phyloP scores from a whole-genome alignment of 2,329 filamentous ascomycete genomes.

The Fusarium subtropicale region DNA sequence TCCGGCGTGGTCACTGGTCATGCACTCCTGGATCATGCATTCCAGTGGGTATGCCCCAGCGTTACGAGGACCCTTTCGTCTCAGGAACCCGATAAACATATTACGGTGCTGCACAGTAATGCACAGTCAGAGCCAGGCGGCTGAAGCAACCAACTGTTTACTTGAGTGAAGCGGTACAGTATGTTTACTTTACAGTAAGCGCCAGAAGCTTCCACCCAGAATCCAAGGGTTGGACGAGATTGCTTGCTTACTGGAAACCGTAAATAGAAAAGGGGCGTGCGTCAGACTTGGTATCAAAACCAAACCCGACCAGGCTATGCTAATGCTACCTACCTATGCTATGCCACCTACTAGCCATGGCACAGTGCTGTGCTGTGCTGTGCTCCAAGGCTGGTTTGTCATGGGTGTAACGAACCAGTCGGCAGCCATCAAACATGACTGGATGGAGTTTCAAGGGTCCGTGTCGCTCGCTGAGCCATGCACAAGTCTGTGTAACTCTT shows the following conservation, averaged over 20 bases:
- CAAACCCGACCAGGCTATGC: constrained; percentile 27
- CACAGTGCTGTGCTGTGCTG: not conserved
- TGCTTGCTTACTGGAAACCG: constrained; percentile 9
- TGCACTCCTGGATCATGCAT: constrained; percentile 49
- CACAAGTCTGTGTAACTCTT: constrained; percentile 35
- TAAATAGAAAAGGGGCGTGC: constrained; percentile 41
- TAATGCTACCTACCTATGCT: not conserved
- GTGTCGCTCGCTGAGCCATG: constrained; percentile 29
- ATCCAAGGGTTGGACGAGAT: constrained; percentile 15
- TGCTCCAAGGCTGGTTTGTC: constrained; percentile 12
- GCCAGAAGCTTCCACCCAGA: constrained; percentile 28
- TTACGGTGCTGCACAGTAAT: not conserved
- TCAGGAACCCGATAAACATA: constrained; percentile 28
- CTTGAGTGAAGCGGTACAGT: constrained; percentile 16
- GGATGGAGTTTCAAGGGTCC: constrained; percentile 19
- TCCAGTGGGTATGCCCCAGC: constrained; percentile 29
- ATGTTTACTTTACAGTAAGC: constrained; percentile 18
- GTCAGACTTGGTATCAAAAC: not conserved
- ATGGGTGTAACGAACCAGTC: constrained; percentile 17
- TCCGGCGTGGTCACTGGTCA: constrained; percentile 23
- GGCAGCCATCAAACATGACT: constrained; percentile 33
- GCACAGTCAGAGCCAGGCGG: not conserved
- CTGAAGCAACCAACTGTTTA: constrained; percentile 30
- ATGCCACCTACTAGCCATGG: not conserved
- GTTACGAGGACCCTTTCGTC: constrained; percentile 23